A percentile compares a stretch with the other conserved stretches of the same genome.
phyloP scores from a whole-genome alignment of 2,329 filamentous ascomycete genomes.

The Hymenoscyphus infarciens region DNA sequence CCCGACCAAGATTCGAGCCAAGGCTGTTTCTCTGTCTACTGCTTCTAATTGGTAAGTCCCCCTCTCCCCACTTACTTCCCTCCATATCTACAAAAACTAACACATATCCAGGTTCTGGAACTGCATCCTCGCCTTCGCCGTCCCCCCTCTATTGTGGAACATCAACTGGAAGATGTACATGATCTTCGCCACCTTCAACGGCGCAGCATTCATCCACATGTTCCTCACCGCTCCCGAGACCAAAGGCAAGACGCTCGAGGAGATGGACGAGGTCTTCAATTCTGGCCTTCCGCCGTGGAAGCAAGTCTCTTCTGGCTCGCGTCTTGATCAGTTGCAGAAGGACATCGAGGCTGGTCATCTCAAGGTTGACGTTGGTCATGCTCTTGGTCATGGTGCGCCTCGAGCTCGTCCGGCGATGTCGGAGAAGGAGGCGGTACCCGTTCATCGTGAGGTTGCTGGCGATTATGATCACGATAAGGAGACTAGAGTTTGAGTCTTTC shows the following conservation, averaged over 20 bases:
- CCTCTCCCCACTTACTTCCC: too few relatives aligned
- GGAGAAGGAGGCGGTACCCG: background rate
- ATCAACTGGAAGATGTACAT: constrained; percentile 67
- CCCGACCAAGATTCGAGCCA: constrained; percentile 66
- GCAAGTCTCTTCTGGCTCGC: constrained; percentile 39
- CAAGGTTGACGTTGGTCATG: constrained; percentile 20
- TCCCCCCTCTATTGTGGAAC: constrained; percentile 48
- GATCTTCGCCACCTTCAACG: constrained; percentile 71
- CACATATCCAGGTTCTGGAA: constrained; percentile 48
- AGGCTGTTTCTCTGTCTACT: constrained; percentile 70
- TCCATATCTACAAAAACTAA: background rate
- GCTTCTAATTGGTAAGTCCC: constrained; percentile 62
- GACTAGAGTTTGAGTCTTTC: background rate
- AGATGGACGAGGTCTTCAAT: constrained; percentile 71
- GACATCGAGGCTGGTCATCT: constrained; percentile 44
- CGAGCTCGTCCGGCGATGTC: background rate
- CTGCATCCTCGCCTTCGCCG: constrained; percentile 57
- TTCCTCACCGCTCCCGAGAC: constrained; percentile 66
- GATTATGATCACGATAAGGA: background rate
- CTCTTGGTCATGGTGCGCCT: background rate
- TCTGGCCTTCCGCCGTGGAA: constrained; percentile 57
- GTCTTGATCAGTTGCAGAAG: constrained; percentile 45
- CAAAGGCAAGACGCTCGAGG: constrained; percentile 70
- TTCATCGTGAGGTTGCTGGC: background rate
- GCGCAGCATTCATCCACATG: constrained; percentile 64